Evolutionary conservation across 1,284 basidiomycete species (phyloP).

Genomic region (Kwoniella shivajii): DNA sequence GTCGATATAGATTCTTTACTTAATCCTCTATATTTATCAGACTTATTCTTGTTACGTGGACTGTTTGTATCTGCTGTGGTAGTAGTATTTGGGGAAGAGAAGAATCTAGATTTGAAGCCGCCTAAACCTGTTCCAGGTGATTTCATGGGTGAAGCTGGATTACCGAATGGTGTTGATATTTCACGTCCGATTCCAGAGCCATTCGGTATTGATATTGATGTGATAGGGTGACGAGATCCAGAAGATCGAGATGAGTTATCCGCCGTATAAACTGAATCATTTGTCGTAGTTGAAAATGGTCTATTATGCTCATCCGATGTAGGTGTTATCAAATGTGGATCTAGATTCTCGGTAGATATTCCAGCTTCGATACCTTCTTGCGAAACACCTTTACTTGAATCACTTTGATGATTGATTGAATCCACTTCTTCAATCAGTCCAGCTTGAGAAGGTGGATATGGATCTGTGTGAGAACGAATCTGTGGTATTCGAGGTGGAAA

Average conservation of each 20-base stretch:
- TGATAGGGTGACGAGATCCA: slow-evolving; percentile 11
- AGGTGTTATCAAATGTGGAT: slow-evolving; percentile 11
- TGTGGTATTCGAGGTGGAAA: slow-evolving; percentile 11
- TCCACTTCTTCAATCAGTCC: slow-evolving; percentile 5
- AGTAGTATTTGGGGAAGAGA: slow-evolving; percentile 33
- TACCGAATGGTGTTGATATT: slow-evolving; percentile 1
- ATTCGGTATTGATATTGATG: background rate
- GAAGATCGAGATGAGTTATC: slow-evolving; percentile 36
- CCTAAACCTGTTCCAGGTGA: slow-evolving; percentile 25
- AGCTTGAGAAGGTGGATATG: slow-evolving; percentile 9
- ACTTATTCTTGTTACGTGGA: slow-evolving; percentile 18
- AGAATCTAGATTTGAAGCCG: slow-evolving; percentile 48
- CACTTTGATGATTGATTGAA: background rate
- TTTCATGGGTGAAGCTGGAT: slow-evolving; percentile 10
- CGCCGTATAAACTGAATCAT: slow-evolving; percentile 16
- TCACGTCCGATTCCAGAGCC: background rate
- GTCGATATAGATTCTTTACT: slow-evolving; percentile 4
- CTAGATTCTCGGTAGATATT: slow-evolving; percentile 12
- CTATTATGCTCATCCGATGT: slow-evolving; percentile 19
- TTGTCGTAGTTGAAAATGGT: slow-evolving; percentile 21
- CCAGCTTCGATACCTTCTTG: background rate
- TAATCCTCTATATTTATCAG: slow-evolving; percentile 32
- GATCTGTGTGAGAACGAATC: slow-evolving; percentile 20
- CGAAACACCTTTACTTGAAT: background rate
- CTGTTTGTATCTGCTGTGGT: slow-evolving; percentile 2